Evolutionary conservation across 768 basidiomycete genomes (phyloP), one percentile per base, ranked within the genome.

Genomic region (Mycena latifolia): DNA sequence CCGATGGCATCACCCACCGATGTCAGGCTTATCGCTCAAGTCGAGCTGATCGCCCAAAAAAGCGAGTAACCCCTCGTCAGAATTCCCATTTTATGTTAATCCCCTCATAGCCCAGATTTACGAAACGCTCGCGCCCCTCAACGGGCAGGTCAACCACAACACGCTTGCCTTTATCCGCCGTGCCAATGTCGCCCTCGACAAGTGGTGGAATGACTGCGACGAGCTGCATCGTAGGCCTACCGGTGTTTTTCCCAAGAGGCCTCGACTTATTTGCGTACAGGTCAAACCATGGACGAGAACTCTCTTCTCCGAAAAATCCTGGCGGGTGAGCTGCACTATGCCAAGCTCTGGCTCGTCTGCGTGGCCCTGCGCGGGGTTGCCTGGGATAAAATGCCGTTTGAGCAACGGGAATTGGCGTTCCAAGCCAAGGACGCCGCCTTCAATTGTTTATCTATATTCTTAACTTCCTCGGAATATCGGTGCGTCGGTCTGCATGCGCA

Each of bases 381-480:
- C 6, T 98, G 95, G 96, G 95, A 98, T 74, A 96, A 95, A 78
- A 94, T 98, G 91, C 89, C 94, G 5, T 94, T 93, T 65, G 96
- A 98, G 77, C 96, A 97, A 74, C 90, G 95, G 41, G 96, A 97
- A 76, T 85, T 97, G 50, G 95, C 95, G 4, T 96, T 97, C 82
- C 93, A 96, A 73, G 96, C 95, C 28, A 97, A 96, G 79, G 94
- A 96, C 73, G 92, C 95, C 0, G 96, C 96, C 6, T 89, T 92
- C 37, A 89, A 89, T 69, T 96, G 94, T 75, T 80, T 98, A 46
- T 86, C 91, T 50, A 92, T 93, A 55, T 95, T 96, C 79, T 82
- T 97, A 69, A 88, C 88, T 60, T 93, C 92, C 22, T 83, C 88
- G 6, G 91, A 92, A 50, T 94, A 94, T 72, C 86, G 94, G 93